Evolutionary conservation across 495 filamentous ascomycete species (phyloP).

Genomic region (Immersiella caudata): DNA sequence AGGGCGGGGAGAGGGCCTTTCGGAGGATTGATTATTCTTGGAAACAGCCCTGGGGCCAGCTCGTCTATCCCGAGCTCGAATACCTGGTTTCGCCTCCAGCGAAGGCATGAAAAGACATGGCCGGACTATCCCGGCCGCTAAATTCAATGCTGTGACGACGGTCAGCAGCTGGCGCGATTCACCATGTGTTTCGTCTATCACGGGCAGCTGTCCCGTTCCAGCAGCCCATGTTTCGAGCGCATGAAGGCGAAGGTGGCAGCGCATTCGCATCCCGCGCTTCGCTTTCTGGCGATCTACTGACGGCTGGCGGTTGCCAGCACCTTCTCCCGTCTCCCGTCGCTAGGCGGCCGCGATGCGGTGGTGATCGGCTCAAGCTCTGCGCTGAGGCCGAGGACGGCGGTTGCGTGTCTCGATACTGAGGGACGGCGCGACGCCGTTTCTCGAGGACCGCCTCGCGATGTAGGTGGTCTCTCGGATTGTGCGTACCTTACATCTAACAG

Average conservation of each 20-base stretch:
- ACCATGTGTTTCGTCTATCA: constrained; percentile 28
- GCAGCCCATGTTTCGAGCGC: constrained; percentile 24
- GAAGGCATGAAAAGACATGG: constrained; percentile 28
- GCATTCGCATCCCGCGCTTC: constrained; percentile 27
- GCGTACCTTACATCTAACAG: constrained; percentile 36
- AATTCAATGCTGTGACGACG: constrained; percentile 33
- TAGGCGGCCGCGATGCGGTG: not conserved
- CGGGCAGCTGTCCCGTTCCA: constrained; percentile 4
- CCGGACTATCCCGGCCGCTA: constrained; percentile 25
- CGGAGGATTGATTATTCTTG: constrained; percentile 26
- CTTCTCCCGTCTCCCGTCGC: constrained; percentile 6
- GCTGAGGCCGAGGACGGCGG: constrained; percentile 12
- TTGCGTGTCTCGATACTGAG: not conserved
- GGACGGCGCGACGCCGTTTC: constrained; percentile 29
- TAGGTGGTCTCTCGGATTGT: constrained; percentile 35
- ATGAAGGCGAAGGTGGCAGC: constrained; percentile 24
- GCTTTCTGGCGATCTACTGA: constrained; percentile 26
- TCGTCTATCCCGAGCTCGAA: constrained; percentile 12
- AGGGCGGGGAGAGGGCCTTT: constrained; percentile 5
- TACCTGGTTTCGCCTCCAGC: constrained; percentile 26
- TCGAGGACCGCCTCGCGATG: constrained; percentile 23
- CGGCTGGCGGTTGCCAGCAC: constrained; percentile 20
- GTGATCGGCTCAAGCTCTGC: constrained; percentile 14
- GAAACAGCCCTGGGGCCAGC: constrained; percentile 15
- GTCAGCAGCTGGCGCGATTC: constrained; percentile 26